Evolutionary conservation across 257 asterid species (phyloP), one percentile per base, ranked within the genome.

Genomic region (Solanum dulcamara): DNA sequence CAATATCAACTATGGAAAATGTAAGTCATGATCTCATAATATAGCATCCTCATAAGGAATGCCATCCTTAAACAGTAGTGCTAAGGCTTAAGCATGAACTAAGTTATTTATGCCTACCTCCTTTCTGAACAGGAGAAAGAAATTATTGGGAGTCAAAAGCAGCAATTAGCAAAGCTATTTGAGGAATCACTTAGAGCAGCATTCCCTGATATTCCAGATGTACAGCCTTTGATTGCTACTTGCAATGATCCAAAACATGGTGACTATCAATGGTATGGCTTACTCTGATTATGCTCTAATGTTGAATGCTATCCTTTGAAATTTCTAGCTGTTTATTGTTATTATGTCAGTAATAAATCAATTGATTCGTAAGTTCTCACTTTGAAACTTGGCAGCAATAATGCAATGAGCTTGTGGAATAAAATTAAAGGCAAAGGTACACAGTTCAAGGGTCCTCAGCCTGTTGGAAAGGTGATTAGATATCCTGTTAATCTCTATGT

Each of bases 391-490:
- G 87, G 30, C 93, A 96, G 98, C 92, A 96, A 96, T 88, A 96
- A 96, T 87, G 99, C 99, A 18, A 96, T 96, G 99, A 93, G 98
- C 85, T 87, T 96, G 88, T 96, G 96, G 94, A 88, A 93, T 48
- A 93, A 90, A 87, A 86, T 96, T 83, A 96, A 90, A 86, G 97
- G 92, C 83, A 94, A 75, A 83, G 87, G 91, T 62, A 89, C 96
- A 37, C 93, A 90, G 84, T 95, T 88, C 89, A 91, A 18, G 84
- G 93, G 92, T 68, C 98, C 99, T 83, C 94, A 92, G 84, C 91
- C 92, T 81, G 89, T 96, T 66, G 99, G 98, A 90, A 89, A 92
- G 98, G 99, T 96, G 84, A 57, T 84, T 55, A 70, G 24, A 38
- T 67, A 35, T 81, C 14, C 44, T 18, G 32, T 10, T 40, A 57